Conservation (phyloP, 495 filamentous ascomycete species). For the Copromyces sp. region DNA sequence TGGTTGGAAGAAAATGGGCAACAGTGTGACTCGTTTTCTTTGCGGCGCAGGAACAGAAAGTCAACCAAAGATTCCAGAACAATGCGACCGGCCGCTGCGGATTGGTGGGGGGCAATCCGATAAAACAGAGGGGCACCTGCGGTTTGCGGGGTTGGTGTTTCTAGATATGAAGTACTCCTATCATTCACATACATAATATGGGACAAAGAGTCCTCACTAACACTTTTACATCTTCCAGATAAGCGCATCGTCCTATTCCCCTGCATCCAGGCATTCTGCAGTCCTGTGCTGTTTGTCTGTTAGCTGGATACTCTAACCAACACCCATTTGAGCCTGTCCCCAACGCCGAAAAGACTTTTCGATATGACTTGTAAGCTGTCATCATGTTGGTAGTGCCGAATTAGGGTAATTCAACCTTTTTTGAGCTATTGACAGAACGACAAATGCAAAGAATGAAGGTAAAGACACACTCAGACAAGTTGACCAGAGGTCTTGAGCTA, state of each 20-base stretch:
- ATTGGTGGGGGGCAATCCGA: background rate
- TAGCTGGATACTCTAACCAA: background rate
- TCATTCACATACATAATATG: too few species aligned
- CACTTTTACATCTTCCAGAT: background rate
- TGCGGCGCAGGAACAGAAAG: background rate
- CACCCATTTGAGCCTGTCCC: background rate
- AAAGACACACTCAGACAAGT: background rate
- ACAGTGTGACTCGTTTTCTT: slow-evolving; percentile 16
- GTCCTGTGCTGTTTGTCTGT: background rate
- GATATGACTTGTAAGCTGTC: too few species aligned
- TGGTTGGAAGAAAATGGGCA: slow-evolving; percentile 5
- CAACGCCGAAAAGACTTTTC: background rate
- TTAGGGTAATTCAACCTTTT: too few species aligned
- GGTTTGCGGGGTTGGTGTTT: slow-evolving; percentile 14
- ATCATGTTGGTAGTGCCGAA: too few species aligned
- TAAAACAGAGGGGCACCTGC: slow-evolving; percentile 1
- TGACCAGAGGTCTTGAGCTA: background rate
- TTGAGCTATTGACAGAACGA: background rate
- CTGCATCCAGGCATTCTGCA: background rate
- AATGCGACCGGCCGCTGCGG: background rate
- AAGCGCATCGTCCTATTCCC: background rate
- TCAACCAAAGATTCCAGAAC: background rate
- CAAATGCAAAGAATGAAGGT: background rate
- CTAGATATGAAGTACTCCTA: too few species aligned
- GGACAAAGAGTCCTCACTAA: background rate